Conservation (phyloP, 352 stramenopile genomes). For the Globisporangium uncinulatum region DNA sequence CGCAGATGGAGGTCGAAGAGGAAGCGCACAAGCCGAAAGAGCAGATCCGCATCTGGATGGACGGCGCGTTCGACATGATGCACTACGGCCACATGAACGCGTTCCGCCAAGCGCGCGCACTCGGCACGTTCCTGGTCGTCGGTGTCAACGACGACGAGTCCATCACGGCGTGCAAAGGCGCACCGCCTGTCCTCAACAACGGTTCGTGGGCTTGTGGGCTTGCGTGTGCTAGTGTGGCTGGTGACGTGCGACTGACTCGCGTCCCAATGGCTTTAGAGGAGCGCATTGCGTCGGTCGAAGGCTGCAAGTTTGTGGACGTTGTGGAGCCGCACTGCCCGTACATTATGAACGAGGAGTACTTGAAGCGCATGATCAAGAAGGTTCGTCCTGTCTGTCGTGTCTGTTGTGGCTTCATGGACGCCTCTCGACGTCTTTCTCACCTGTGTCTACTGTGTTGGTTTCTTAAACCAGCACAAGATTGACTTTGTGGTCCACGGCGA, state of each 20-base stretch:
- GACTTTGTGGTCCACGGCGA: slow-evolving; percentile 99
- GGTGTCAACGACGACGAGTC: slow-evolving; percentile 98
- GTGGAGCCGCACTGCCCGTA: slow-evolving; percentile 97
- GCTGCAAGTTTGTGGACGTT: slow-evolving; percentile 99
- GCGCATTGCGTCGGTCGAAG: slow-evolving; percentile 91
- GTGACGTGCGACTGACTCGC: neutral
- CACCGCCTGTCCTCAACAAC: slow-evolving; percentile 95
- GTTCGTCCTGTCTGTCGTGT: neutral
- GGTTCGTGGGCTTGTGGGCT: slow-evolving; percentile 15
- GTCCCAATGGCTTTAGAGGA: slow-evolving; percentile 61
- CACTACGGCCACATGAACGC: slow-evolving; percentile 99
- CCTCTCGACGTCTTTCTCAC: neutral
- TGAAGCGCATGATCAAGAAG: slow-evolving; percentile 97
- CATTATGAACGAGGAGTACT: slow-evolving; percentile 98
- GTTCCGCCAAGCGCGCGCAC: slow-evolving; percentile 93
- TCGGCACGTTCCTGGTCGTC: slow-evolving; percentile 97
- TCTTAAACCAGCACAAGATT: slow-evolving; percentile 79
- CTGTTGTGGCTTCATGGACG: neutral
- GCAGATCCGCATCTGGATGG: slow-evolving; percentile 98
- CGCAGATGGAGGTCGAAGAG: slow-evolving; percentile 77
- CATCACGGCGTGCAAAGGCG: slow-evolving; percentile 95
- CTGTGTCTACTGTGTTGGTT: neutral
- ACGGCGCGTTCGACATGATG: slow-evolving; percentile 99
- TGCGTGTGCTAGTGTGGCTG: neutral
- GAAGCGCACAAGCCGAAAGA: slow-evolving; percentile 61